phyloP scores from a whole-genome alignment of 768 basidiomycete genomes.

The Leccinum sublutescens region DNA sequence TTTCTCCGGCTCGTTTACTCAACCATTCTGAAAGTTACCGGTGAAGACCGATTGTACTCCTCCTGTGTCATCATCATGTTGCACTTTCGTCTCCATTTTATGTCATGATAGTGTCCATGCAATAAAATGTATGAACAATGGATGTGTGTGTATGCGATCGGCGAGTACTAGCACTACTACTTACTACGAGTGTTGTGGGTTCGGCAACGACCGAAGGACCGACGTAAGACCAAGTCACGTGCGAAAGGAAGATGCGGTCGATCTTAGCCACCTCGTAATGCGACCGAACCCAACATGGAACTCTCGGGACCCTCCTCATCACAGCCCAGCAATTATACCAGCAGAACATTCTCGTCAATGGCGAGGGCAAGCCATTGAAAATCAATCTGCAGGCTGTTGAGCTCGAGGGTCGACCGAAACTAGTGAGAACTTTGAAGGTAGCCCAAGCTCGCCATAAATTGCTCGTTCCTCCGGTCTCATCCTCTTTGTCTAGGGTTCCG shows the following conservation, averaged over 20 bases:
- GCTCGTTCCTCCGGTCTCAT: constrained; percentile 2
- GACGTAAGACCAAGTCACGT: constrained; percentile 12
- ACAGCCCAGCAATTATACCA: constrained; percentile 9
- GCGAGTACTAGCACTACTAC: not conserved
- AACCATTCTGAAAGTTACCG: constrained; percentile 62
- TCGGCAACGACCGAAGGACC: not conserved
- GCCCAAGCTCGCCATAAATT: constrained; percentile 11
- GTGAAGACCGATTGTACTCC: constrained; percentile 33
- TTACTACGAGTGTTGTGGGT: not conserved
- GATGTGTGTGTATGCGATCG: not conserved
- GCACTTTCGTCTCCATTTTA: constrained; percentile 37
- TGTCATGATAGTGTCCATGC: constrained; percentile 38
- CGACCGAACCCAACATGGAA: constrained; percentile 19
- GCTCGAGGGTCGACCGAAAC: constrained; percentile 46
- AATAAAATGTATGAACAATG: constrained; percentile 28
- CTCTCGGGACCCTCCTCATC: constrained; percentile 18
- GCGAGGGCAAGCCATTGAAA: constrained; percentile 42
- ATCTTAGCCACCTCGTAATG: not conserved
- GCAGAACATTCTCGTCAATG: constrained; percentile 38
- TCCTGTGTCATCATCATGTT: constrained; percentile 43
- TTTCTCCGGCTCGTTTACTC: constrained; percentile 9
- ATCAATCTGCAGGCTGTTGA: constrained; percentile 60
- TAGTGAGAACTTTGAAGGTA: constrained; percentile 52
- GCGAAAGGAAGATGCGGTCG: not conserved
- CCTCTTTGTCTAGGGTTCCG: constrained; percentile 44